Conservation (phyloP, 2,329 filamentous ascomycete genomes). For the Aspergillus persii region DNA sequence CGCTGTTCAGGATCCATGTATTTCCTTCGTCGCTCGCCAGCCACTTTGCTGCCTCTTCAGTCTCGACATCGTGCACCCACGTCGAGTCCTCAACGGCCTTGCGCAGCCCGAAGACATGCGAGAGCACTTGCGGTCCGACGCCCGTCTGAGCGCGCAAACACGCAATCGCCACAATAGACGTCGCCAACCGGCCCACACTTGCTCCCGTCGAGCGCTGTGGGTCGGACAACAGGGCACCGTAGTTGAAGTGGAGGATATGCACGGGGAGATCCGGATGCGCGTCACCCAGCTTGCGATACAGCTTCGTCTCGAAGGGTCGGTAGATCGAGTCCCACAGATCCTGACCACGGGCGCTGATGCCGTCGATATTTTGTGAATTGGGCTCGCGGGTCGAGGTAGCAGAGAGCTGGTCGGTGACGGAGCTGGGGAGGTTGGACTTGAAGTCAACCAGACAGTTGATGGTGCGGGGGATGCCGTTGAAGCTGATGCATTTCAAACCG, state of each 20-base stretch:
- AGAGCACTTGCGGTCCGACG: slow-evolving; percentile 77
- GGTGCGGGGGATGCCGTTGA: slow-evolving; percentile 66
- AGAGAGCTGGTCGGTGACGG: slow-evolving; percentile 55
- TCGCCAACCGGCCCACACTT: slow-evolving; percentile 67
- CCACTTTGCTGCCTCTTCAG: slow-evolving; percentile 57
- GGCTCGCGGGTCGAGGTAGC: slow-evolving; percentile 57
- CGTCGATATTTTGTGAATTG: slow-evolving; percentile 53
- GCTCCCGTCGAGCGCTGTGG: slow-evolving; percentile 49
- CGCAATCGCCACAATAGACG: slow-evolving; percentile 69
- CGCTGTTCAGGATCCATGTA: slow-evolving; percentile 60
- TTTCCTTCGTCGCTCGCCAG: slow-evolving; percentile 64
- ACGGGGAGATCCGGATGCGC: slow-evolving; percentile 80
- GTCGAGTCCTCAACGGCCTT: slow-evolving; percentile 71
- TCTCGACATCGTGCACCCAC: slow-evolving; percentile 51
- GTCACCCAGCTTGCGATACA: slow-evolving; percentile 67
- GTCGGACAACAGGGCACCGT: slow-evolving; percentile 70
- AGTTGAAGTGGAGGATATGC: slow-evolving; percentile 73
- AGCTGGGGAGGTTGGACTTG: slow-evolving; percentile 58
- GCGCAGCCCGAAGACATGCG: slow-evolving; percentile 75
- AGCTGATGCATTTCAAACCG: slow-evolving; percentile 47
- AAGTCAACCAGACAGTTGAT: slow-evolving; percentile 81
- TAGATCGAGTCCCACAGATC: slow-evolving; percentile 76
- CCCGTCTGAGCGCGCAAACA: slow-evolving; percentile 77
- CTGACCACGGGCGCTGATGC: slow-evolving; percentile 58
- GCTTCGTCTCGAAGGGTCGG: slow-evolving; percentile 68